These are phyloP conservation scores for Ophiocordyceps australis DNA, from an alignment of 2,329 filamentous ascomycete genomes.

Conservation along the genomic window DNA sequence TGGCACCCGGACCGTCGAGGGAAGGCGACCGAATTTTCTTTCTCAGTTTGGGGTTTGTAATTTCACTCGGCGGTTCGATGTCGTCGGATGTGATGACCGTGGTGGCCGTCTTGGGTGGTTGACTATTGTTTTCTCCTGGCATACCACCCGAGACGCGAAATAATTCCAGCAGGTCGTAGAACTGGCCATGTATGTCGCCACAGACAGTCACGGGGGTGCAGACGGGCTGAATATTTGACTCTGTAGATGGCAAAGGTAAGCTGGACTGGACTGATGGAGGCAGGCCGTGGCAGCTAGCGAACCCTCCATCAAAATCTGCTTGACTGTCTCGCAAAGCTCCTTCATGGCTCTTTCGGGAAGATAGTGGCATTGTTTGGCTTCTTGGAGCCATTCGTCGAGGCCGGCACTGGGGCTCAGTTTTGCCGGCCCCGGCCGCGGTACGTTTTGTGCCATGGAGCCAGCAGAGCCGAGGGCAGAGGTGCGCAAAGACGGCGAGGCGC, in stretches of 20 bases:
- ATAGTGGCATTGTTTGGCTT: conserved; percentile 94
- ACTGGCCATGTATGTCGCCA: conserved; percentile 96
- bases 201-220: conserved; percentile 91
- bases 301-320: conserved; percentile 98
- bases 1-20: conserved; percentile 19
- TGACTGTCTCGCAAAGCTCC: conserved; percentile 94
- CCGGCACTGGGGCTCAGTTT: conserved; percentile 69
- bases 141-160: conserved; percentile 95
- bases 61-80: conserved; percentile 77
- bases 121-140: conserved; percentile 62
- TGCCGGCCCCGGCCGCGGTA: conserved; percentile 83
- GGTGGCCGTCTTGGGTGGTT: conserved; percentile 49
- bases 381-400: conserved; percentile 89
- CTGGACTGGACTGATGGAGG: neutral
- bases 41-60: conserved; percentile 71
- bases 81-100: conserved; percentile 77
- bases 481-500: too few species aligned
- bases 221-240: conserved; percentile 98
- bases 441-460: conserved; percentile 22
- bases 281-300: conserved; percentile 5
- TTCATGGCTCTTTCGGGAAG: conserved; percentile 96
- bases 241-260: conserved; percentile 24
- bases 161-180: conserved; percentile 92
- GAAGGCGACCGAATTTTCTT: conserved; percentile 52
- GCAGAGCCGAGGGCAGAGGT: too few species aligned